Base-by-base conservation (phyloP, 495 filamentous ascomycete genomes). In the Xanthoparmelia taractica region DNA sequence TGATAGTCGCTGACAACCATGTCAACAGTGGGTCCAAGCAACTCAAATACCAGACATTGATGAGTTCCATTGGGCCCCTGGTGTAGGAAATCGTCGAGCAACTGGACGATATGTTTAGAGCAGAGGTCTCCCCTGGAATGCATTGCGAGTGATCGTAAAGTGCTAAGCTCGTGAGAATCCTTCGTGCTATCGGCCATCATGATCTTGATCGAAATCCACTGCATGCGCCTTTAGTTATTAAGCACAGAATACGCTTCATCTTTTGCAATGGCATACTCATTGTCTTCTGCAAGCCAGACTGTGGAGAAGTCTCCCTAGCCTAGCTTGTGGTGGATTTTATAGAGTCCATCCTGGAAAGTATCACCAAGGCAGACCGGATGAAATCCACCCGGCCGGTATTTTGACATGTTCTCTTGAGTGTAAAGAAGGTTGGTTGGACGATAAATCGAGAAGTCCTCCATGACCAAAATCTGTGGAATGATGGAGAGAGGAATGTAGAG, bases 251-350 rank as follows among this genome's bases (percentile, higher is more conserved):
- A 33, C 7, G 2, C 18, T 4, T 8, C 0, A 18, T 0, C 25
- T 59, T 15, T 20, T 12, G 20, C 1, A 43, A 56, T 10, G 45
- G 62, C 43, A 47, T 61, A 73, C 69, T 48, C 34, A 38, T 55
- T 62, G 64, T 82, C 78, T 64, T 67, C 71, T 31, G 77, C 77
- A 15, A 75, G 69, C 79, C 80, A 83, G 57, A 81, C 78, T 36
- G 79, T 82, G 8, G 79, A 79, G 65, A 74, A 79, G 10, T 70
- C 71, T 48, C 78, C 80, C 66, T 73, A 77, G 58, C 79, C 77
- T 54, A 80, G 65, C 68, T 83, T 83, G 62, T 79, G 75, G 8
- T 78, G 48, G 25, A 83, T 68, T 55, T 72, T 76, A 65, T 81
- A 83, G 48, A 75, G 65, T 31, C 71, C 72, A 43, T 73, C 47